A percentile compares a stretch with the other conserved stretches of the same genome.
phyloP scores from a whole-genome alignment of 1,139 yeast species.

The Debaryomyces singareniensis region DNA sequence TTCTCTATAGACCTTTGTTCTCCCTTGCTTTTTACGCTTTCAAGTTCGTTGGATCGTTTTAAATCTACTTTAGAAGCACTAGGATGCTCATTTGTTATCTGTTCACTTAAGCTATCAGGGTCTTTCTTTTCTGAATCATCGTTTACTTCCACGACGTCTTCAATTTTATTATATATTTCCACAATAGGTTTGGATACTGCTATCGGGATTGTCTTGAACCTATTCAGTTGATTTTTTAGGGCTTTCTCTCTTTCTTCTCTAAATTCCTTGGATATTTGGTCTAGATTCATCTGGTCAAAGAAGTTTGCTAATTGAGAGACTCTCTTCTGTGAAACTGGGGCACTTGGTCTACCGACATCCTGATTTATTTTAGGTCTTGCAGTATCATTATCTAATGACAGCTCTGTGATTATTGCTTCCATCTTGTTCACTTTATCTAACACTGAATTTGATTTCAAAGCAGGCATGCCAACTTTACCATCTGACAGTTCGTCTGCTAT shows the following conservation, averaged over 20 bases:
- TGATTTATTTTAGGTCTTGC: slow-evolving; percentile 3
- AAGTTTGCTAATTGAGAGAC: slow-evolving; percentile 63
- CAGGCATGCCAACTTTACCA: slow-evolving; percentile 1
- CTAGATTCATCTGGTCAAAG: slow-evolving; percentile 74
- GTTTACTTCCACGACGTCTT: slow-evolving; percentile 66
- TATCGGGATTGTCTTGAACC: slow-evolving; percentile 70
- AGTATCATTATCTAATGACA: slow-evolving; percentile 3
- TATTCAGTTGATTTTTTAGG: slow-evolving; percentile 51
- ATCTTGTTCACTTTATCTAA: slow-evolving; percentile 21
- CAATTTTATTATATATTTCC: slow-evolving; percentile 82
- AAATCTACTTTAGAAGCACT: neutral
- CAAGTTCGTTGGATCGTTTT: neutral
- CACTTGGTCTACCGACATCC: slow-evolving; percentile 11
- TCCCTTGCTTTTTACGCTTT: slow-evolving; percentile 1
- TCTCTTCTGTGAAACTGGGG: slow-evolving; percentile 15
- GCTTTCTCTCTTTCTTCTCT: slow-evolving; percentile 83
- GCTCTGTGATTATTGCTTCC: slow-evolving; percentile 15
- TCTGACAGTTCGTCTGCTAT: neutral
- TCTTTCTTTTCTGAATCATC: slow-evolving; percentile 14
- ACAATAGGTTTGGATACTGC: slow-evolving; percentile 82
- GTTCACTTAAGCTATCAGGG: slow-evolving; percentile 1
- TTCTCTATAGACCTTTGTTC: neutral
- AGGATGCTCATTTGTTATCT: neutral
- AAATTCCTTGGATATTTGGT: slow-evolving; percentile 77
- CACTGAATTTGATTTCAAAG: slow-evolving; percentile 18